Percentiles rank a stretch among this genome's conserved stretches.
phyloP scores from a whole-genome alignment of 345 rosid genomes.

The Hibiscus trionum region DNA sequence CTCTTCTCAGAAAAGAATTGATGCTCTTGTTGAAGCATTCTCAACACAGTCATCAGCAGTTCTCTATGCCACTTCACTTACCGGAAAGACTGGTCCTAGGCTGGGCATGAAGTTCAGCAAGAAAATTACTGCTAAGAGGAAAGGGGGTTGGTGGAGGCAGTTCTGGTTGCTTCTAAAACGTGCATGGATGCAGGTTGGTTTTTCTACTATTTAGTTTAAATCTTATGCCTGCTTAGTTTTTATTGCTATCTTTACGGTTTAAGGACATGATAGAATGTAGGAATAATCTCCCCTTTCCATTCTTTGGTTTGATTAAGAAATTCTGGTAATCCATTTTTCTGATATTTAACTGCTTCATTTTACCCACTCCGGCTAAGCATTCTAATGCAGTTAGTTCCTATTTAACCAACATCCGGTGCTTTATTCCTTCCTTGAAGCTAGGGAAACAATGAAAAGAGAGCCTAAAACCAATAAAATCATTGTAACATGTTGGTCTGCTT shows the following conservation, averaged over 20 bases:
- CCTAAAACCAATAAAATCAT: neutral
- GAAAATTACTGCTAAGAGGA: conserved; percentile 37
- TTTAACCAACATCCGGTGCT: conserved; percentile 1
- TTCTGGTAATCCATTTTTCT: neutral
- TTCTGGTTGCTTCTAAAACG: conserved; percentile 79
- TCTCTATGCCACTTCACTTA: conserved; percentile 65
- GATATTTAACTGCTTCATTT: neutral
- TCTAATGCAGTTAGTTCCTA: neutral
- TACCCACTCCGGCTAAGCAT: neutral
- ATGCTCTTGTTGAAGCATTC: conserved; percentile 81
- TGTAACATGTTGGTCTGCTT: conserved; percentile 6
- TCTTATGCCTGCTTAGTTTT: neutral
- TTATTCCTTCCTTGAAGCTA: neutral
- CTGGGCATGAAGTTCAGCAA: conserved; percentile 27
- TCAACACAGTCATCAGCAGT: conserved; percentile 44
- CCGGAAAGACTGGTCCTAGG: conserved; percentile 24
- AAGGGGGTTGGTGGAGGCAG: conserved; percentile 81
- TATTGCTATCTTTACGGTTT: neutral
- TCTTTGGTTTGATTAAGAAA: neutral
- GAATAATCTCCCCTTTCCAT: neutral
- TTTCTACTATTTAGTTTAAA: conserved; percentile 7
- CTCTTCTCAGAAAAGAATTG: conserved; percentile 76
- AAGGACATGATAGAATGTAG: conserved; percentile 6
- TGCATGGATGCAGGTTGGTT: conserved; percentile 91
- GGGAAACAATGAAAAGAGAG: conserved; percentile 5